phyloP scores from a whole-genome alignment of 1,284 basidiomycete species.

The Fomitopsis schrenkii region DNA sequence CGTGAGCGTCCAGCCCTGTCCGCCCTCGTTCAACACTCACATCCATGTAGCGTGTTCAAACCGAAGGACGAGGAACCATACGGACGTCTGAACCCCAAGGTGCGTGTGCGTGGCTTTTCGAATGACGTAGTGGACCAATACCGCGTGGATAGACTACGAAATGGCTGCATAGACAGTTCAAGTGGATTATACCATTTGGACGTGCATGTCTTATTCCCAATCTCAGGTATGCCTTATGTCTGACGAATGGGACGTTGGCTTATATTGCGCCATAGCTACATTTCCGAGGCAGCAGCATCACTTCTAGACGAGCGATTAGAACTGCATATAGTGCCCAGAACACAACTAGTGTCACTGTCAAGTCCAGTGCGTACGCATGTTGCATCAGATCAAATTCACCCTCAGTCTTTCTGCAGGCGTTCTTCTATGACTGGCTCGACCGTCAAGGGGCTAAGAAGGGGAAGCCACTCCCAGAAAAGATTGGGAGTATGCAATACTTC shows the following conservation, averaged over 20 bases:
- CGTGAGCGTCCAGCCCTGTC: constrained; percentile 41
- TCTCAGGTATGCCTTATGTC: constrained; percentile 49
- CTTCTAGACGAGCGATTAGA: constrained; percentile 74
- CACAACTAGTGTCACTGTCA: constrained; percentile 78
- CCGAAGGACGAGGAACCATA: constrained; percentile 90
- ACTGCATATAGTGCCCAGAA: constrained; percentile 82
- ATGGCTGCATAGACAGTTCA: constrained; percentile 84
- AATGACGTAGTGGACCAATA: too few species aligned
- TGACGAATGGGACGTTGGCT: not conserved
- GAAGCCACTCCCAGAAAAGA: constrained; percentile 78
- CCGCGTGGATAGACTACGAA: constrained; percentile 65
- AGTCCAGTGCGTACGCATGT: constrained; percentile 52
- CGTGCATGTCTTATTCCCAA: constrained; percentile 84
- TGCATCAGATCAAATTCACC: not conserved
- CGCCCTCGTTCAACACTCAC: constrained; percentile 4
- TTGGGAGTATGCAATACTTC: constrained; percentile 89
- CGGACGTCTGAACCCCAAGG: constrained; percentile 80
- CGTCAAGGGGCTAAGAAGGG: constrained; percentile 75
- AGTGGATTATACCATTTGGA: constrained; percentile 84
- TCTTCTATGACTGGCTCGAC: constrained; percentile 90
- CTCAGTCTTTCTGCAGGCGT: constrained; percentile 46
- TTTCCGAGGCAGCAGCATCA: constrained; percentile 83
- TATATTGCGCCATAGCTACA: constrained; percentile 38
- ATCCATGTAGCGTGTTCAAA: constrained; percentile 68
- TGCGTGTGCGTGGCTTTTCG: constrained; percentile 15